Evolutionary conservation across 768 basidiomycete genomes (phyloP).

Genomic region (Termitomyces bulborhizus): DNA sequence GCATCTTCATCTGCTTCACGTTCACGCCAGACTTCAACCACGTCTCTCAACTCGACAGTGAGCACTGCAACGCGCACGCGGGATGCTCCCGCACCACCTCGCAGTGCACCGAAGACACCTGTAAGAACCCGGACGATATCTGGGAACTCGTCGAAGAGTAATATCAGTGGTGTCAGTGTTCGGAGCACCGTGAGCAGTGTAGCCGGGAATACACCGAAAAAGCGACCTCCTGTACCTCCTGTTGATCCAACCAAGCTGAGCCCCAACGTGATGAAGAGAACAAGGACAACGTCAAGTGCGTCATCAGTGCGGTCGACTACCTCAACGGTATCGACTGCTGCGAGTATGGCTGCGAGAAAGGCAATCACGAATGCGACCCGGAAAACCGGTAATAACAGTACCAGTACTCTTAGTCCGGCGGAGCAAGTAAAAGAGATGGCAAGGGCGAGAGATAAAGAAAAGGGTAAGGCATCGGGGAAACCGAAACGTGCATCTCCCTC

Average conservation of each 20-base stretch:
- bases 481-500: not conserved
- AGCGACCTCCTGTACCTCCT: slow-evolving; percentile 25
- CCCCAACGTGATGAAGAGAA: slow-evolving; percentile 18
- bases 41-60: slow-evolving; percentile 21
- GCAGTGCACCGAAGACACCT: not conserved
- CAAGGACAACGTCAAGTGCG: slow-evolving; percentile 15
- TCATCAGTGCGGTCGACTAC: slow-evolving; percentile 17
- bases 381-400: slow-evolving; percentile 14
- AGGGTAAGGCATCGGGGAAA: slow-evolving; percentile 5
- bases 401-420: slow-evolving; percentile 6
- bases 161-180: slow-evolving; percentile 1
- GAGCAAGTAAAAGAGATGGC: slow-evolving; percentile 10
- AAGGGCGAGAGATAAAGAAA: slow-evolving; percentile 5
- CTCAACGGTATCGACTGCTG: slow-evolving; percentile 23
- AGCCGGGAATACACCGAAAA: slow-evolving; percentile 15
- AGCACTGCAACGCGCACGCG: slow-evolving; percentile 8
- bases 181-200: not conserved
- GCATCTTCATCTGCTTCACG: slow-evolving; percentile 25
- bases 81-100: not conserved
- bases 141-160: slow-evolving; percentile 16
- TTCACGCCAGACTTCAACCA: slow-evolving; percentile 25
- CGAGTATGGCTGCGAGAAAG: slow-evolving; percentile 21
- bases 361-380: slow-evolving; percentile 12
- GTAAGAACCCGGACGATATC: slow-evolving; percentile 9
- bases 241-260: slow-evolving; percentile 25